A percentile compares a stretch with the other conserved stretches of the same genome.
These are phyloP conservation scores for Byssoonygena ceratinophila DNA, from an alignment of 2,329 filamentous ascomycete genomes.

Conservation along the genomic window DNA sequence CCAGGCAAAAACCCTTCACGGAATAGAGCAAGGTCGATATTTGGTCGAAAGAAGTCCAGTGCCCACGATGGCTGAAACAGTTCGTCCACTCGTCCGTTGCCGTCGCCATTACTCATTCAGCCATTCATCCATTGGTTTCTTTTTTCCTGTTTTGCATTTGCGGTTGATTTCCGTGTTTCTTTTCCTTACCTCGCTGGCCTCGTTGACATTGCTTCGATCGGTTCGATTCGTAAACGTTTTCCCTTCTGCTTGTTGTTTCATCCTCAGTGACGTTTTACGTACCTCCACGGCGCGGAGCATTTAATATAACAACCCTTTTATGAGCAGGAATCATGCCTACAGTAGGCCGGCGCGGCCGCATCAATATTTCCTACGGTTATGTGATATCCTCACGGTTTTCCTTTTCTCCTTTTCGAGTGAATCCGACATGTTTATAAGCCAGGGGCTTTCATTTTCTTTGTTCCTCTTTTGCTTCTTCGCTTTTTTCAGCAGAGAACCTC, in stretches of 20 bases:
- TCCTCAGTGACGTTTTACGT: neutral
- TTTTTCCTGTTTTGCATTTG: neutral
- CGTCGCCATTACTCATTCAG: neutral
- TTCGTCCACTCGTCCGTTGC: neutral
- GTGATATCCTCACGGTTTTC: neutral
- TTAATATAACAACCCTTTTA: neutral
- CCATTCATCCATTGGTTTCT: neutral
- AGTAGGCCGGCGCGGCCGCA: neutral
- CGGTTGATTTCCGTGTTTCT: neutral
- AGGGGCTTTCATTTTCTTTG: neutral
- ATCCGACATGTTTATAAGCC: neutral
- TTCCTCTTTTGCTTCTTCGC: neutral
- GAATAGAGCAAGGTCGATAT: constrained; percentile 67
- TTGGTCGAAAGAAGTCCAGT: constrained; percentile 49
- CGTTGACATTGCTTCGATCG: too few species aligned
- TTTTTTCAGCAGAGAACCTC: neutral
- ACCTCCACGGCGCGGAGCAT: constrained; percentile 3
- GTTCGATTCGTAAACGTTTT: neutral
- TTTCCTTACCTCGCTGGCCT: too few species aligned
- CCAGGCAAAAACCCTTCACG: constrained; percentile 48
- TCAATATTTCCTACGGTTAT: neutral
- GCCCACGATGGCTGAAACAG: constrained; percentile 19
- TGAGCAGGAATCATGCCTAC: constrained; percentile 8
- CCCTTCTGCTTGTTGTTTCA: neutral
- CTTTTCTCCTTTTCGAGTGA: neutral